Evolutionary conservation across 129 eudicot species (phyloP).

Genomic region (Escallonia rubra): DNA sequence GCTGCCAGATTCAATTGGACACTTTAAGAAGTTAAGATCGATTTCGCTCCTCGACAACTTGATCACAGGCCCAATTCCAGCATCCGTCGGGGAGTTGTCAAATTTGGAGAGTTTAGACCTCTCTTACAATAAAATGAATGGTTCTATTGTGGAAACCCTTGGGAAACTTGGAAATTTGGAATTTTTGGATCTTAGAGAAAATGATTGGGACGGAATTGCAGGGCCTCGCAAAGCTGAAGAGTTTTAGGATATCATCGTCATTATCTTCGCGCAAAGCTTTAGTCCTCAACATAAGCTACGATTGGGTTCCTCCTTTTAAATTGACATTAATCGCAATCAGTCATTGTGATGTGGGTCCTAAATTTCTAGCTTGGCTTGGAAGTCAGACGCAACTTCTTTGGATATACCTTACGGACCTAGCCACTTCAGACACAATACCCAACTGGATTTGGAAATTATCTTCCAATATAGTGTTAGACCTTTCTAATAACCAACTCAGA

Average conservation of each 20-base stretch:
- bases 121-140: too few relatives aligned
- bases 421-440: not conserved
- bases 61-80: conserved; percentile 15
- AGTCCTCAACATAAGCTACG: not conserved
- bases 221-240: conserved; percentile 7
- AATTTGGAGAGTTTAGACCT: too few relatives aligned
- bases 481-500: conserved; percentile 7
- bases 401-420: not conserved
- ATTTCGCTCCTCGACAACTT: not conserved
- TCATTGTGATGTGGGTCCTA: conserved; percentile 9
- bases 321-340: conserved; percentile 2
- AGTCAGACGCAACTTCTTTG: conserved; percentile 10
- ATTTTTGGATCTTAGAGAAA: not conserved
- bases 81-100: conserved; percentile 10
- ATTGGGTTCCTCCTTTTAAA: conserved; percentile 33
- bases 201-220: conserved; percentile 15
- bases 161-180: too few relatives aligned
- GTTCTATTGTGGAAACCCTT: too few relatives aligned
- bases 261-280: too few relatives aligned
- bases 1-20: conserved; percentile 13
- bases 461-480: not conserved
- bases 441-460: conserved; percentile 9
- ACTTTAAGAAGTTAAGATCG: conserved; percentile 6
- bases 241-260: not conserved
- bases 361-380: conserved; percentile 8